Evolutionary conservation across 2,329 filamentous ascomycete genomes (phyloP).

Genomic region (Penicillium verrucosum): DNA sequence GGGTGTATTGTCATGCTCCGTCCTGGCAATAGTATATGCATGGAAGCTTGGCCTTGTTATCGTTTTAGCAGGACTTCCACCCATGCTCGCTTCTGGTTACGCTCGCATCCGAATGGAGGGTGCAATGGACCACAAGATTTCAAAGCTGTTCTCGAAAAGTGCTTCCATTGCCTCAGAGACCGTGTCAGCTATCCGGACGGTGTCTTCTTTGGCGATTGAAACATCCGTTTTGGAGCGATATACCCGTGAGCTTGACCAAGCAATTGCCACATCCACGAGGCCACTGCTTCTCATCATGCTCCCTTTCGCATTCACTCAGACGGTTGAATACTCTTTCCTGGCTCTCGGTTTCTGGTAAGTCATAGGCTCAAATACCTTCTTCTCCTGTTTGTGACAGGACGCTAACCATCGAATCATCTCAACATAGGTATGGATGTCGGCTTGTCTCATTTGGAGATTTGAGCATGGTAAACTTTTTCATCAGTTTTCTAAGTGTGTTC

Average conservation of each 20-base stretch:
- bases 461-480: constrained; percentile 36
- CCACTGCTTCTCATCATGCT: constrained; percentile 27
- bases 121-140: constrained; percentile 16
- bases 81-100: constrained; percentile 48
- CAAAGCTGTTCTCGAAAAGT: constrained; percentile 39
- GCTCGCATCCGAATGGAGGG: constrained; percentile 49
- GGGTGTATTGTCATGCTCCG: constrained; percentile 47
- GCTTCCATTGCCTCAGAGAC: constrained; percentile 47
- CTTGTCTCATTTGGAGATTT: constrained; percentile 53
- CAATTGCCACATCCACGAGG: constrained; percentile 21
- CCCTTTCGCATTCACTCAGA: constrained; percentile 29
- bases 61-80: constrained; percentile 47
- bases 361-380: not conserved
- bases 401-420: constrained; percentile 18
- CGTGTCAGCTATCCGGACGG: constrained; percentile 46
- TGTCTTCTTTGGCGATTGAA: constrained; percentile 49
- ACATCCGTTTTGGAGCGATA: constrained; percentile 33
- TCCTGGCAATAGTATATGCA: constrained; percentile 47
- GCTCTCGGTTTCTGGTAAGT: constrained; percentile 30
- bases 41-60: constrained; percentile 54
- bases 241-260: constrained; percentile 17
- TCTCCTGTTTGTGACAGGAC: not conserved
- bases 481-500: constrained; percentile 45
- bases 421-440: constrained; percentile 55
- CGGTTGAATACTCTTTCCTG: constrained; percentile 26